phyloP scores from a whole-genome alignment of 495 filamentous ascomycete species.

The Hypoxylon cercidicola region DNA sequence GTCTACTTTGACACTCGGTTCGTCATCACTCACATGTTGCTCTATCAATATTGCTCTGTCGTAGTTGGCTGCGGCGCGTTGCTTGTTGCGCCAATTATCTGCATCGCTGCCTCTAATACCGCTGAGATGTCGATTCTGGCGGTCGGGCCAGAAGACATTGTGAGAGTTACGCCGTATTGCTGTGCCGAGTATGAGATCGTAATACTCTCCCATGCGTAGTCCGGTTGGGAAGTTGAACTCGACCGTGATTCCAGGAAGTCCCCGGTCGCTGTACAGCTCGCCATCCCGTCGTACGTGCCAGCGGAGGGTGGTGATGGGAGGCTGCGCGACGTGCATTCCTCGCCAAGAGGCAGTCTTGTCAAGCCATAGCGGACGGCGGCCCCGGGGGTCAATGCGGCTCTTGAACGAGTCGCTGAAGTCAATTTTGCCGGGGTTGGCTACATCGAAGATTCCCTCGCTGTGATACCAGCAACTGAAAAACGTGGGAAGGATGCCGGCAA shows the following conservation, averaged over 20 bases:
- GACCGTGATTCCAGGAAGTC: neutral
- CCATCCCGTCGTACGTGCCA: conserved; percentile 2
- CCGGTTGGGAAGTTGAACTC: conserved; percentile 14
- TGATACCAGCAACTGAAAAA: no score
- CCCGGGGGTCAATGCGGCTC: no score
- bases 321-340: conserved; percentile 8
- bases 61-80: neutral
- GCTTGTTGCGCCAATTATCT: neutral
- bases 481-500: no score
- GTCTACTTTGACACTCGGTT: no score
- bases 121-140: no score
- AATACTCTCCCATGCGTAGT: conserved; percentile 3
- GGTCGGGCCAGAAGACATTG: neutral
- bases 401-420: no score
- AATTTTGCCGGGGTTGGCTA: no score
- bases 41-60: neutral
- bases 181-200: conserved; percentile 13
- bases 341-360: conserved; percentile 7
- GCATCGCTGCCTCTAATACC: neutral
- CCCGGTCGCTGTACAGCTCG: no score
- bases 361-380: no score
- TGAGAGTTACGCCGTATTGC: neutral
- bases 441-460: no score
- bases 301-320: conserved; percentile 6
- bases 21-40: neutral